Percentiles rank a stretch among this genome's conserved stretches.
phyloP scores from a whole-genome alignment of 2,329 filamentous ascomycete genomes.

The Purpureocillium lavendulum region DNA sequence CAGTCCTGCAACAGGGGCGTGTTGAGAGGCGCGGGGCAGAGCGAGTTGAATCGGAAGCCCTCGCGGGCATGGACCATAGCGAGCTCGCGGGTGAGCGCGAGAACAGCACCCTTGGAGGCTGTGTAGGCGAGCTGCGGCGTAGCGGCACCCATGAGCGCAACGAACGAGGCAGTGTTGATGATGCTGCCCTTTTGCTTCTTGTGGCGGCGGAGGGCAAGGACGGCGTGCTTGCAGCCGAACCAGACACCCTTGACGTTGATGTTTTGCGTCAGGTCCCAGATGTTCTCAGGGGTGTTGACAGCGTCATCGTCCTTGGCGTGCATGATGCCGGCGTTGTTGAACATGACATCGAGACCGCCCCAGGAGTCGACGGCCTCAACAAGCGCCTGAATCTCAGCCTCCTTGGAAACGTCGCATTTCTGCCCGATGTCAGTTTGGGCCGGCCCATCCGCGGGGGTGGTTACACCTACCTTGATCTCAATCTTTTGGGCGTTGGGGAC shows the following conservation, averaged over 20 bases:
- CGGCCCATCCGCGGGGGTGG: background rate
- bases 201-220: slow-evolving; percentile 71
- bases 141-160: slow-evolving; percentile 77
- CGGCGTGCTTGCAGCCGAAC: slow-evolving; percentile 89
- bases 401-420: slow-evolving; percentile 73
- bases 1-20: slow-evolving; percentile 88
- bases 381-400: slow-evolving; percentile 66
- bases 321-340: slow-evolving; percentile 99
- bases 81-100: slow-evolving; percentile 82
- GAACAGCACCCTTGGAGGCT: slow-evolving; percentile 84
- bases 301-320: slow-evolving; percentile 75
- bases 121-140: slow-evolving; percentile 91
- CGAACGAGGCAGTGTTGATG: slow-evolving; percentile 88
- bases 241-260: slow-evolving; percentile 99
- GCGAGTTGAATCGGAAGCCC: slow-evolving; percentile 78
- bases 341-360: slow-evolving; percentile 86
- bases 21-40: slow-evolving; percentile 88
- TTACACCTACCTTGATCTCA: slow-evolving; percentile 42
- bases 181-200: slow-evolving; percentile 72
- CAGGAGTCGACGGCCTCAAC: slow-evolving; percentile 69
- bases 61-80: slow-evolving; percentile 89
- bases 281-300: slow-evolving; percentile 74
- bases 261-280: slow-evolving; percentile 89
- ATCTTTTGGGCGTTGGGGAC: slow-evolving; percentile 53
- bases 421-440: slow-evolving; percentile 2